Percentiles rank a stretch among this genome's conserved stretches.
Conservation (phyloP, 805 yeast genomes). For the Sungouiella thailandica region DNA sequence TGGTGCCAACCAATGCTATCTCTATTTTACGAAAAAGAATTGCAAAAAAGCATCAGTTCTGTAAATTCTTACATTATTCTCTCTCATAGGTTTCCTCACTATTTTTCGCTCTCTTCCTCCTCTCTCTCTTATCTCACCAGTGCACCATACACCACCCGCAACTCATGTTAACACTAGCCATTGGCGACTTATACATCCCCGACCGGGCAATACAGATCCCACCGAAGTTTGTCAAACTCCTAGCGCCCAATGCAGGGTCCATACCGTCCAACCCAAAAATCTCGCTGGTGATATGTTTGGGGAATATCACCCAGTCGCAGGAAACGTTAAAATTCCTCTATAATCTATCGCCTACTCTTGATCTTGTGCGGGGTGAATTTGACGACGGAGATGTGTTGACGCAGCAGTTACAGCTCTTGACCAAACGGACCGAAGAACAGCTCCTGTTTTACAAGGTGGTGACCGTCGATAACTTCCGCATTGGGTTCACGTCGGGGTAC, state of each 20-base stretch:
- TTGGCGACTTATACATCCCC: constrained; percentile 90
- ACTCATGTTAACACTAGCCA: constrained; percentile 51
- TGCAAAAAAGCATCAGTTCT: no score
- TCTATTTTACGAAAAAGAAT: no score
- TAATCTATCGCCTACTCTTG: constrained; percentile 65
- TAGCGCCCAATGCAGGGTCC: constrained; percentile 56
- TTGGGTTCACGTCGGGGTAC: constrained; percentile 84
- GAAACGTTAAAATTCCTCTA: constrained; percentile 61
- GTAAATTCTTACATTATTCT: no score
- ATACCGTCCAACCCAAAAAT: constrained; percentile 55
- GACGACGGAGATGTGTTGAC: constrained; percentile 46
- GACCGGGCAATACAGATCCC: constrained; percentile 69
- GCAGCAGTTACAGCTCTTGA: constrained; percentile 25
- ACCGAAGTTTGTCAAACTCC: constrained; percentile 61
- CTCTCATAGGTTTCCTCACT: no score
- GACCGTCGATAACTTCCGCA: constrained; percentile 62
- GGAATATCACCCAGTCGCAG: constrained; percentile 70
- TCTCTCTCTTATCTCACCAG: no score
- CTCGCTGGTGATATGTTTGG: constrained; percentile 77
- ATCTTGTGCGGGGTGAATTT: constrained; percentile 77
- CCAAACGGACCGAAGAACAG: constrained; percentile 7
- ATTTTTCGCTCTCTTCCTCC: no score
- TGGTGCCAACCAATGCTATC: no score
- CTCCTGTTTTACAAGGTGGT: constrained; percentile 64
- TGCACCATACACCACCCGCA: not conserved